Conservation (phyloP, 2,329 filamentous ascomycete species). For the Ophiostoma himal-ulmi region DNA sequence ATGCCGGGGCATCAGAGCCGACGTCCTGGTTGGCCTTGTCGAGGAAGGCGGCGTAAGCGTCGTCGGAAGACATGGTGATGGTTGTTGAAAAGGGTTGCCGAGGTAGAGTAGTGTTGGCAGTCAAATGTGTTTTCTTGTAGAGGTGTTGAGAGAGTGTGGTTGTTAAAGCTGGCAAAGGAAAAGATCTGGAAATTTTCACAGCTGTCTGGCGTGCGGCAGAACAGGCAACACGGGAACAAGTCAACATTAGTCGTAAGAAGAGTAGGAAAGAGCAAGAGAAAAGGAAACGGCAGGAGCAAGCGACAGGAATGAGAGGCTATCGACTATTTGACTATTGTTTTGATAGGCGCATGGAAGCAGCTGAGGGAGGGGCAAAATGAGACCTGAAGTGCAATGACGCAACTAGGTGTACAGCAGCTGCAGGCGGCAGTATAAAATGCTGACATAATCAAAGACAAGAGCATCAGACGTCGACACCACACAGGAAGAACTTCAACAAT, state of each 20-base stretch:
- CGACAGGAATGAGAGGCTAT: neutral
- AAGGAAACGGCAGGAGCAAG: constrained; percentile 12
- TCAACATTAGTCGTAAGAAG: constrained; percentile 8
- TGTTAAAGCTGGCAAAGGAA: neutral
- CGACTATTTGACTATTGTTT: neutral
- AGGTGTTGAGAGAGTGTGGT: neutral
- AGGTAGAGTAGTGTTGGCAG: neutral
- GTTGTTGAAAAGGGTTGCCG: constrained; percentile 19
- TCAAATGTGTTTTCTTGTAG: neutral
- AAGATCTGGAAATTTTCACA: neutral
- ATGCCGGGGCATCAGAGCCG: constrained; percentile 39
- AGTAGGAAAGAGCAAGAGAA: constrained; percentile 9
- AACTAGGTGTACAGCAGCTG: constrained; percentile 12
- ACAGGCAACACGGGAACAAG: constrained; percentile 12
- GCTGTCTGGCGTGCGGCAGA: constrained; percentile 16
- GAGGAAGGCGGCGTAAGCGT: constrained; percentile 77
- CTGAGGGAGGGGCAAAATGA: constrained; percentile 18
- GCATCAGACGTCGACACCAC: neutral
- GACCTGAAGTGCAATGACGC: constrained; percentile 21
- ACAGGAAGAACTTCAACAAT: neutral
- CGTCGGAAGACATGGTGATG: constrained; percentile 65
- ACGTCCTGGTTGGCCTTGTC: constrained; percentile 78
- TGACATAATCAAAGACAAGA: neutral
- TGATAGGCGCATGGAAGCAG: constrained; percentile 11
- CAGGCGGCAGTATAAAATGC: neutral